phyloP scores from a whole-genome alignment of 768 basidiomycete genomes.

The Naematelia encephala region DNA sequence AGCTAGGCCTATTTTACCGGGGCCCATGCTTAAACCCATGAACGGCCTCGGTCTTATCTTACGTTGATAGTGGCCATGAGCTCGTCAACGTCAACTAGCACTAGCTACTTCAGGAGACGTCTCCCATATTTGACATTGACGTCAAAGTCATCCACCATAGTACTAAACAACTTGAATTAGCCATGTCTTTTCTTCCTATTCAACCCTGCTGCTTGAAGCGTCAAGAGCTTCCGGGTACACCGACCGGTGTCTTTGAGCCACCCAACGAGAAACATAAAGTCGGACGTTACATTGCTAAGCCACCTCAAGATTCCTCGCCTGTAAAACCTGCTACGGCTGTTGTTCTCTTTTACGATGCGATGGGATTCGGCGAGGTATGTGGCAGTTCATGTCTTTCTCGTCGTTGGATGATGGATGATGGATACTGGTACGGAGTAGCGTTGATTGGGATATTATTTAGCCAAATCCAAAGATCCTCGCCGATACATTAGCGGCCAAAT shows the following conservation, averaged over 20 bases:
- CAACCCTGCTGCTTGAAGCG: conserved; percentile 29
- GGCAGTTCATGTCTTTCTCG: too few relatives aligned
- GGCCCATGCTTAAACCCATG: too few relatives aligned
- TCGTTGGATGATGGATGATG: neutral
- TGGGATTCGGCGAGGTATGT: conserved; percentile 14
- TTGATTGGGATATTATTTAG: conserved; percentile 9
- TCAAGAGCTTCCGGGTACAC: conserved; percentile 16
- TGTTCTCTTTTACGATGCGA: conserved; percentile 24
- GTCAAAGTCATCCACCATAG: too few relatives aligned
- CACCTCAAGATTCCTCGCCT: conserved; percentile 12
- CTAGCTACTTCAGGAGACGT: too few relatives aligned
- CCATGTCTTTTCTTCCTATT: conserved; percentile 30
- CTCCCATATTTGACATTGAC: too few relatives aligned
- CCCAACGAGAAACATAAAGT: conserved; percentile 8
- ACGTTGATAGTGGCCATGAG: too few relatives aligned
- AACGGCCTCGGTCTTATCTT: too few relatives aligned
- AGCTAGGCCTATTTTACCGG: too few relatives aligned
- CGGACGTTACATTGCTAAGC: conserved; percentile 28
- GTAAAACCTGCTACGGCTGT: conserved; percentile 21
- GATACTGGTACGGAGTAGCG: neutral
- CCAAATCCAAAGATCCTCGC: conserved; percentile 36
- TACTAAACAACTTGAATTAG: too few relatives aligned
- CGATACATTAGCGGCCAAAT: conserved; percentile 28
- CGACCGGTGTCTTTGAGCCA: conserved; percentile 19
- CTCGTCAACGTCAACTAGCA: too few relatives aligned